Evolutionary conservation across 2,329 filamentous ascomycete genomes (phyloP).

Genomic region (Uncinocarpus reesii): DNA sequence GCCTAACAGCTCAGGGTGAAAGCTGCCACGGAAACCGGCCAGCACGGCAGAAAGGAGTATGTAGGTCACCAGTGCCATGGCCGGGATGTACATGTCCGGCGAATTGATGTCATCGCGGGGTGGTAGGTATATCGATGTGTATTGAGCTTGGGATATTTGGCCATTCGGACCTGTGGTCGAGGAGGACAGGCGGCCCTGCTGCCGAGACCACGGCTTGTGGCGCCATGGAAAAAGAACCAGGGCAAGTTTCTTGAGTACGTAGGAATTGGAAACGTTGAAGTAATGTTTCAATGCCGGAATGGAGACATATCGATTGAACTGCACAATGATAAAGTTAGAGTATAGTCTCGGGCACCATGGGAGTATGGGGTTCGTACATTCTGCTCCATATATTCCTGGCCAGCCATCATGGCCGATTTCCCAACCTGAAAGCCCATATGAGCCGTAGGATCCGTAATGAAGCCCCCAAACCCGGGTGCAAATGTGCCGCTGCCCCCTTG

Average conservation of each 20-base stretch:
- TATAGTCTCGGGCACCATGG: not conserved
- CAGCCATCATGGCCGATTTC: slow-evolving; percentile 80
- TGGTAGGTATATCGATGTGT: slow-evolving; percentile 59
- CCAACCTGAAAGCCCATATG: slow-evolving; percentile 93
- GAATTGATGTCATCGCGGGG: slow-evolving; percentile 94
- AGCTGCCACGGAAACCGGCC: slow-evolving; percentile 78
- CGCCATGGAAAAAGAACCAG: slow-evolving; percentile 96
- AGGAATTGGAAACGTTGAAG: slow-evolving; percentile 97
- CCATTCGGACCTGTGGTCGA: slow-evolving; percentile 42
- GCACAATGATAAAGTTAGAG: not conserved
- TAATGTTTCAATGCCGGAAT: slow-evolving; percentile 93
- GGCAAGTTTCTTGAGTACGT: slow-evolving; percentile 85
- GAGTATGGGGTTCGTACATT: slow-evolving; percentile 55
- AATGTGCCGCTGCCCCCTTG: slow-evolving; percentile 35
- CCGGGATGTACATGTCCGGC: slow-evolving; percentile 98
- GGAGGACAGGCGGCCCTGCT: slow-evolving; percentile 52
- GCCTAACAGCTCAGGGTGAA: slow-evolving; percentile 86
- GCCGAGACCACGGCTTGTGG: slow-evolving; percentile 93
- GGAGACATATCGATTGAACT: slow-evolving; percentile 78
- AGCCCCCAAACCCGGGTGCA: slow-evolving; percentile 64
- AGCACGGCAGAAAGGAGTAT: slow-evolving; percentile 86
- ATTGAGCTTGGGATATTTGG: slow-evolving; percentile 50
- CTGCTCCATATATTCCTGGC: slow-evolving; percentile 88
- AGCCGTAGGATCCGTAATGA: slow-evolving; percentile 90
- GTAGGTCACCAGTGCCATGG: slow-evolving; percentile 97